Percentiles rank a stretch among this genome's conserved stretches.
phyloP scores from a whole-genome alignment of 2,329 filamentous ascomycete genomes.

The Diplodia mutila region DNA sequence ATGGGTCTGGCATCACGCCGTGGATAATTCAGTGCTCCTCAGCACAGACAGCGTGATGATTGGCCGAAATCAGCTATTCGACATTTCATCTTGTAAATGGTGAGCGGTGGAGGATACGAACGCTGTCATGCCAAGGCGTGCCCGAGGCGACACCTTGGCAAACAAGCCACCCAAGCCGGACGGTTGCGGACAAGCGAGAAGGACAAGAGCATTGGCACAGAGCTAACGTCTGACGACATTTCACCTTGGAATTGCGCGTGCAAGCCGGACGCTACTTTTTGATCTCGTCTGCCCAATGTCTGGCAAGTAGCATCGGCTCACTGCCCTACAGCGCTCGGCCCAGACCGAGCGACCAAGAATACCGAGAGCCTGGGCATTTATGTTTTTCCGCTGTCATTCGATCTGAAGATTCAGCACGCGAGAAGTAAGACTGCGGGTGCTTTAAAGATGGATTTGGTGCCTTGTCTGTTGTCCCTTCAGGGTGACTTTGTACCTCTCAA shows the following conservation, averaged over 20 bases:
- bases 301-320: neutral
- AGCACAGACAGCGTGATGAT: neutral
- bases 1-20: neutral
- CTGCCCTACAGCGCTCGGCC: slow-evolving; percentile 1
- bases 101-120: neutral
- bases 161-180: slow-evolving; percentile 11
- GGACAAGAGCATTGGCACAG: slow-evolving; percentile 6
- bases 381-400: slow-evolving; percentile 12
- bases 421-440: neutral
- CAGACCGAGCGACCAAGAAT: slow-evolving; percentile 18
- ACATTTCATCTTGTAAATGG: neutral
- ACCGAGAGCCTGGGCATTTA: slow-evolving; percentile 13
- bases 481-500: slow-evolving; percentile 1
- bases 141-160: slow-evolving; percentile 5
- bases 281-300: slow-evolving; percentile 1
- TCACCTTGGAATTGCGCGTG: slow-evolving; percentile 2
- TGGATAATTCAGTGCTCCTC: neutral
- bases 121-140: slow-evolving; percentile 1
- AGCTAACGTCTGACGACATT: slow-evolving; percentile 15
- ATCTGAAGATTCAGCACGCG: neutral
- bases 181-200: slow-evolving; percentile 4
- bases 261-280: neutral
- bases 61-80: neutral
- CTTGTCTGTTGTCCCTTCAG: neutral
- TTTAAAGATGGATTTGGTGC: slow-evolving; percentile 17